Base-by-base conservation (phyloP, 2,329 filamentous ascomycete genomes). In the Madurella mycetomatis region DNA sequence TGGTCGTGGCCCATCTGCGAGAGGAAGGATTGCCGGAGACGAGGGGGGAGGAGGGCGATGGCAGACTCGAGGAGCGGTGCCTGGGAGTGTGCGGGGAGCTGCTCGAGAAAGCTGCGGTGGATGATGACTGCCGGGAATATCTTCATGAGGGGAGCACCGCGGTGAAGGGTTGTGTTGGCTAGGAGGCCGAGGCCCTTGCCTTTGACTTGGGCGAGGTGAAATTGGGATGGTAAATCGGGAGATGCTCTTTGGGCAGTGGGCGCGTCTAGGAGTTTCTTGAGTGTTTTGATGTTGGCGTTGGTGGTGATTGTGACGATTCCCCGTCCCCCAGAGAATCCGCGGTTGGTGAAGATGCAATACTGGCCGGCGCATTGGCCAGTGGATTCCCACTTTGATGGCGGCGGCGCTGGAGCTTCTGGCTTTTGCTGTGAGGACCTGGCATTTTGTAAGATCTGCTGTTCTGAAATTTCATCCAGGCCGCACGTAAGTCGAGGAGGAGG, bases 281-380 rank as follows among this genome's bases (percentile, higher is more conserved):
- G 58, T 9, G 50, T 59, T 4, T 60, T 43, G 39, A 62, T 34
- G 39, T 56, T 59, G 13, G 42, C 3, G 3, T n/a, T 9, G 7
- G 54, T 64, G 2, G 60, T 58, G 25, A 65, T 51, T 15, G 62
- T 51, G 0, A 59, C 60, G 13, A 64, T 46, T 25, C 63, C 63
- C 11, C 55, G 52, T 9, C 58, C 54, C 25, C 49, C 46, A 11
- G 51, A 60, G 17, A 63, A 47, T 8, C 53, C 53, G 4, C 13
- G 54, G 57, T 63, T 65, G 17, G 52, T 41, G 52, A 49, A 62
- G 51, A 64, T 50, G 51, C 63, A 65, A 49, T 53, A 64, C 2
- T 40, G 40, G 25, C 32, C 47, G 25, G 45, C 45, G 47, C 57
- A 60, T 9, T 51, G 31, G 9, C 32, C 17, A 2, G 54, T 51